Evolutionary conservation across 306 rosid genomes (phyloP), one percentile per base, ranked within the genome.

Genomic region (Begonia peltatifolia): DNA sequence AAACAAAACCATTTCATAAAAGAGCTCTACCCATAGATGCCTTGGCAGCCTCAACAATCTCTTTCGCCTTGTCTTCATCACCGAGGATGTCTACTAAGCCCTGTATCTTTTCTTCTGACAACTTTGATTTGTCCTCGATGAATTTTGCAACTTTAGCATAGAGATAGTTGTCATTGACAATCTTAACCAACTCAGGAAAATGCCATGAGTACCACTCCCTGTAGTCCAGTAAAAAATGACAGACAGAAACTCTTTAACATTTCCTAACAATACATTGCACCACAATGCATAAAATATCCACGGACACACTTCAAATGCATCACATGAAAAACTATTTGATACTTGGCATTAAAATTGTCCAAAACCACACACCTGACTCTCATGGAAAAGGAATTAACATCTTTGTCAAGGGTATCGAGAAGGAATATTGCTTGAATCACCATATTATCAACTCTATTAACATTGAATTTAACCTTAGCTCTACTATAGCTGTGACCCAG

Each of bases 121-220:
- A 58, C 73, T 73, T 78, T 36, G 90, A 43, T 49, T 87, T 87
- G 57, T 87, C 94, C 66, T 75, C 74, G 56, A 84, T 84, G 58
- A 10, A 75, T 59, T 84, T 88, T 14, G 88, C 53, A 38, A 77
- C 68, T 74, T 78, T 77, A 12, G 86, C 92, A 65, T 76, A 88
- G 16, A 84, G 71, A 62, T 81, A 81, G 53, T 88, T 84, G 65
- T 79, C 96, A 59, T 79, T 84, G 44, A 84, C 76, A 47, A 88
- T 88, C 83, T 81, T 84, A 74, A 71, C 93, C 71, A 87, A 63
- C 23, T 87, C 94, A 11, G 87, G 92, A 65, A 87, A 87, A 75
- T 87, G 94, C 94, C 94, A 87, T 5, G 96, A 87, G 68, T 81
- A 84, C 96, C 96, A 84, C 61, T 84, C 96, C 57, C 93, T 84